Conservation (phyloP, 495 filamentous ascomycete species). For the Parathielavia hyrcaniae region DNA sequence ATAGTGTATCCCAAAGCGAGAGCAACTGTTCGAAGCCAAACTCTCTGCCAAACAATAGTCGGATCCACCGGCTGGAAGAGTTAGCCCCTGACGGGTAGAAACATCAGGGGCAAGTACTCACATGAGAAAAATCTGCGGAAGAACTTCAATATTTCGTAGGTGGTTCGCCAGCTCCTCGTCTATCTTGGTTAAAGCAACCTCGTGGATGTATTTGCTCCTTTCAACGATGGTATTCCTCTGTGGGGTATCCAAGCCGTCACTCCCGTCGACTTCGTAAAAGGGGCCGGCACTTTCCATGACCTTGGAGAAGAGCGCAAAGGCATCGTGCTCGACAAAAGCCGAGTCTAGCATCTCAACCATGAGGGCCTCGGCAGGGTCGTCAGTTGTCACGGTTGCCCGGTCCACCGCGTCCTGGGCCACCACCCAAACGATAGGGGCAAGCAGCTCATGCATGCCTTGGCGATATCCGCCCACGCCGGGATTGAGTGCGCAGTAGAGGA, state of each 20-base stretch:
- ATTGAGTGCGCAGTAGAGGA: slow-evolving; percentile 92
- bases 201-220: slow-evolving; percentile 78
- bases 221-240: slow-evolving; percentile 67
- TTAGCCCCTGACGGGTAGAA: slow-evolving; percentile 13
- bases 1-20: slow-evolving; percentile 81
- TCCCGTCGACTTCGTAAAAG: slow-evolving; percentile 70
- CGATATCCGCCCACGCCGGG: slow-evolving; percentile 76
- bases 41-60: slow-evolving; percentile 87
- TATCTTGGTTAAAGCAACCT: slow-evolving; percentile 64
- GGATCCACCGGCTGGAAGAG: slow-evolving; percentile 76
- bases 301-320: slow-evolving; percentile 75
- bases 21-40: slow-evolving; percentile 83
- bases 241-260: slow-evolving; percentile 23
- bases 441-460: slow-evolving; percentile 95
- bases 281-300: slow-evolving; percentile 80
- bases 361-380: slow-evolving; percentile 35
- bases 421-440: slow-evolving; percentile 87
- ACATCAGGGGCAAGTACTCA: slow-evolving; percentile 39
- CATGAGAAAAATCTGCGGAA: slow-evolving; percentile 97
- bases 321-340: slow-evolving; percentile 77
- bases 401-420: slow-evolving; percentile 73
- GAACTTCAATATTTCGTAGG: slow-evolving; percentile 73
- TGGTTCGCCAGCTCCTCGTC: slow-evolving; percentile 80
- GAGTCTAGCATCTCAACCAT: slow-evolving; percentile 63
- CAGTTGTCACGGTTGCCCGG: slow-evolving; percentile 20